These are phyloP conservation scores for Naganishia kalamii DNA, from an alignment of 768 basidiomycete genomes.

Conservation along the genomic window DNA sequence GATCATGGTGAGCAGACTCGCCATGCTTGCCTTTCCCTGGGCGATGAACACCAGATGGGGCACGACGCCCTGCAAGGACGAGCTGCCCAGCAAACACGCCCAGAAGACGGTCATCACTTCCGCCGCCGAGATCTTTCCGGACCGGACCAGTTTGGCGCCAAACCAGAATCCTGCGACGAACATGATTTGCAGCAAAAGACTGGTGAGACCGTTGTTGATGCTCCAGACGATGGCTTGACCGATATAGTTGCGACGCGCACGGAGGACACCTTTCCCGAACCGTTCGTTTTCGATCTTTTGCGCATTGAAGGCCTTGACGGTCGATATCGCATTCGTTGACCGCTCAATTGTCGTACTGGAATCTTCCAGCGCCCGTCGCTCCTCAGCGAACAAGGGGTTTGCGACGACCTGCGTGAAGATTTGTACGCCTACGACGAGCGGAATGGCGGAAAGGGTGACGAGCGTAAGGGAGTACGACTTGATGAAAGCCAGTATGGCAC, in stretches of 20 bases:
- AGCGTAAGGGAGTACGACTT: constrained; percentile 78
- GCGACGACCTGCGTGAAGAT: constrained; percentile 65
- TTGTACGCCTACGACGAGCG: constrained; percentile 70
- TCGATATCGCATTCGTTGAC: constrained; percentile 64
- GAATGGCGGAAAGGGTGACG: constrained; percentile 85
- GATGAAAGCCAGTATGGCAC: constrained; percentile 72
- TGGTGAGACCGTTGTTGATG: constrained; percentile 58
- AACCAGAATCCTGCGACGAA: constrained; percentile 98
- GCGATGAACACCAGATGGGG: constrained; percentile 70
- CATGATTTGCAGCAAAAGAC: constrained; percentile 81
- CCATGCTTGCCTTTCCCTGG: constrained; percentile 78
- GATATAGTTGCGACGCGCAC: constrained; percentile 52
- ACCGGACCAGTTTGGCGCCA: constrained; percentile 78
- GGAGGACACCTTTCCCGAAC: constrained; percentile 51
- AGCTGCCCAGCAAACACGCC: constrained; percentile 86
- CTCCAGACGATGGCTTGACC: constrained; percentile 70
- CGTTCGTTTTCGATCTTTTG: constrained; percentile 54
- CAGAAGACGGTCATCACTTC: constrained; percentile 96
- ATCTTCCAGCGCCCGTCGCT: constrained; percentile 62
- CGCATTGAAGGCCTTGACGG: constrained; percentile 91
- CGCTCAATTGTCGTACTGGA: constrained; percentile 76
- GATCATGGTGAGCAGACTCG: constrained; percentile 59
- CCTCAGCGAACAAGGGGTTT: constrained; percentile 60
- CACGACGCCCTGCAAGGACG: constrained; percentile 78
- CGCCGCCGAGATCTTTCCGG: constrained; percentile 62